A percentile compares a stretch with the other conserved stretches of the same genome.
These are phyloP conservation scores for Fusarium domesticum DNA, from an alignment of 2,329 filamentous ascomycete genomes.

Conservation along the genomic window DNA sequence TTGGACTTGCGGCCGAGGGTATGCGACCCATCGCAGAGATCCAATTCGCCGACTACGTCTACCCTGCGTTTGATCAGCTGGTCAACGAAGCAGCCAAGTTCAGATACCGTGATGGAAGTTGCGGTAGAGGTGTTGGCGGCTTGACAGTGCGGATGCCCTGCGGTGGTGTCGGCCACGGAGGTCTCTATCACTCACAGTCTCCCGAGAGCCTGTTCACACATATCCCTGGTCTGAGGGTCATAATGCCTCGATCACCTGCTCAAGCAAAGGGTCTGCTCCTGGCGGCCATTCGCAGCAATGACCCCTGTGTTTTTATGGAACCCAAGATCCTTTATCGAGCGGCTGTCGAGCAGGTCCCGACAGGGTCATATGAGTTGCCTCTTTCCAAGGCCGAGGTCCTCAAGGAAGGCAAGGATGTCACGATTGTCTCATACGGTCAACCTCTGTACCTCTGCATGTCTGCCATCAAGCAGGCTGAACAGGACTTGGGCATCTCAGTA, in stretches of 20 bases:
- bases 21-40: conserved; percentile 93
- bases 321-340: conserved; percentile 91
- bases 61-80: conserved; percentile 88
- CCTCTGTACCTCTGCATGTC: conserved; percentile 79
- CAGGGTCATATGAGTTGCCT: conserved; percentile 75
- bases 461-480: conserved; percentile 70
- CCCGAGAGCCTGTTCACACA: conserved; percentile 88
- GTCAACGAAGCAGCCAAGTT: conserved; percentile 92
- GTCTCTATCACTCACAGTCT: conserved; percentile 82
- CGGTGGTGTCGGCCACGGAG: conserved; percentile 86
- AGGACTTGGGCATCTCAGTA: conserved; percentile 71
- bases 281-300: conserved; percentile 72
- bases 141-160: conserved; percentile 88
- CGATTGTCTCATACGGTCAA: conserved; percentile 84
- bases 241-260: conserved; percentile 79
- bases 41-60: conserved; percentile 94
- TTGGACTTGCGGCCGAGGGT: conserved; percentile 84
- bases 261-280: conserved; percentile 88
- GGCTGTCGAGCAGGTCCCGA: conserved; percentile 86
- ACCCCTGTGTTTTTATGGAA: conserved; percentile 91
- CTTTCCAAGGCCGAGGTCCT: conserved; percentile 82
- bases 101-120: conserved; percentile 67
- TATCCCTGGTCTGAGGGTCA: conserved; percentile 78
- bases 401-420: conserved; percentile 76
- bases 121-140: conserved; percentile 64